Conservation (phyloP, 75 land plant species). For the Picea glauca region DNA sequence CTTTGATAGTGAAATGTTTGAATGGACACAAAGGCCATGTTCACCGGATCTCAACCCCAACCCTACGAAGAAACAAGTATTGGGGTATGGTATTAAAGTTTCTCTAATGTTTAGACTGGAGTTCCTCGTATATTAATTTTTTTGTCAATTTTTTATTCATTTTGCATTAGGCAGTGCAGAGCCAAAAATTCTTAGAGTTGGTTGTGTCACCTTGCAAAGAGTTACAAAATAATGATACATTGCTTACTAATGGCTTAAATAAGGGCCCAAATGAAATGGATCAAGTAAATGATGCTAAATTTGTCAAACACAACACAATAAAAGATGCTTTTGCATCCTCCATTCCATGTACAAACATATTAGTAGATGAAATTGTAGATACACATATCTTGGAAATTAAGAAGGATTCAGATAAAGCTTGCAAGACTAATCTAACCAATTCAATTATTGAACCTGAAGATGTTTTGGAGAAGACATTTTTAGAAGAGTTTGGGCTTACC, state of each 20-base stretch:
- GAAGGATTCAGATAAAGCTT: not conserved
- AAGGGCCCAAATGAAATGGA: not conserved
- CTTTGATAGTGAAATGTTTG: constrained; percentile 74
- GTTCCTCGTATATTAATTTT: not conserved
- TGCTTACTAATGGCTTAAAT: not conserved
- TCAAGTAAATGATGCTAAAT: not conserved
- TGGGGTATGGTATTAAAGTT: not conserved
- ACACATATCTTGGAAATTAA: not conserved
- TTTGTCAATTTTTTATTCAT: not conserved
- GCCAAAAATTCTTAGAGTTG: not conserved
- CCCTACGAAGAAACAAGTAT: constrained; percentile 46
- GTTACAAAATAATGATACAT: not conserved
- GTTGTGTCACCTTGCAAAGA: not conserved
- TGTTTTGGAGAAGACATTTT: not conserved
- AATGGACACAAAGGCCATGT: constrained; percentile 77
- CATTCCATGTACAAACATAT: no score
- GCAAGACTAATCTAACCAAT: not conserved
- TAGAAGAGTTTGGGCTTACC: not conserved
- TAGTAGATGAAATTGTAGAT: not conserved
- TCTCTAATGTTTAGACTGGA: not conserved
- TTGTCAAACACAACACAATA: no score
- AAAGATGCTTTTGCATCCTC: no score
- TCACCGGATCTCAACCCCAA: constrained; percentile 71
- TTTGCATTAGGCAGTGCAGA: not conserved
- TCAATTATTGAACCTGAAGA: not conserved